Evolutionary conservation across 495 filamentous ascomycete species (phyloP).

Genomic region (Letharia columbiana): DNA sequence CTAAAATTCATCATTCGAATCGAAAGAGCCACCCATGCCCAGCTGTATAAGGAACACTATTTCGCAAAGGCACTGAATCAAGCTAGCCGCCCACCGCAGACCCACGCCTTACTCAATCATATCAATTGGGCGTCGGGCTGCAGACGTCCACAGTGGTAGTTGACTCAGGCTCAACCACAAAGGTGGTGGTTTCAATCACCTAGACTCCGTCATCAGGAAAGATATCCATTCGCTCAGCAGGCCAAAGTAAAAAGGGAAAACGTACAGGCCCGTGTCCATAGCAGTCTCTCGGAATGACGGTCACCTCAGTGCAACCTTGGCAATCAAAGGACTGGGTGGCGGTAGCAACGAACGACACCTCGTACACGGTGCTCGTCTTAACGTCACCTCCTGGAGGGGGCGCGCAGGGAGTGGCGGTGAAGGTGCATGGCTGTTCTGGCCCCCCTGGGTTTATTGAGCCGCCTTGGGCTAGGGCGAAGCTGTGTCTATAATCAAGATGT

Average conservation of each 20-base stretch:
- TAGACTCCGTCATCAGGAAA: background rate
- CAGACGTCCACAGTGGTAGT: slow-evolving; percentile 14
- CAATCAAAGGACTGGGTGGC: slow-evolving; percentile 9
- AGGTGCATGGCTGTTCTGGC: slow-evolving; percentile 9
- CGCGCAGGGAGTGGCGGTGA: background rate
- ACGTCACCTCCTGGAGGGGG: background rate
- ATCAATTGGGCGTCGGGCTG: slow-evolving; percentile 7
- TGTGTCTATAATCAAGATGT: background rate
- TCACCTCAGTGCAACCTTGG: background rate
- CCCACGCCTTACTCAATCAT: background rate
- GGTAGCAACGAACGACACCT: slow-evolving; percentile 6
- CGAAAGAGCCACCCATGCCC: background rate
- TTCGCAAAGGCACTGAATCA: background rate
- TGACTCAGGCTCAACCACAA: background rate
- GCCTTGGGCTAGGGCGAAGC: slow-evolving; percentile 6
- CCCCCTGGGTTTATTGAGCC: background rate
- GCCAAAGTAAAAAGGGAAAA: background rate
- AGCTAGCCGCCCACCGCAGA: background rate
- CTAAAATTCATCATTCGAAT: background rate
- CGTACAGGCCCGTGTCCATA: background rate
- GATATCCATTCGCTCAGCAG: background rate
- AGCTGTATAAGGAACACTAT: background rate
- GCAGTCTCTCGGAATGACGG: background rate
- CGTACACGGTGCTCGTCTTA: slow-evolving; percentile 15
- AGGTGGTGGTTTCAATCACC: slow-evolving; percentile 2